Evolutionary conservation across 2,329 filamentous ascomycete species (phyloP), one percentile per base, ranked within the genome.

Genomic region (Neonectria neomacrospora): DNA sequence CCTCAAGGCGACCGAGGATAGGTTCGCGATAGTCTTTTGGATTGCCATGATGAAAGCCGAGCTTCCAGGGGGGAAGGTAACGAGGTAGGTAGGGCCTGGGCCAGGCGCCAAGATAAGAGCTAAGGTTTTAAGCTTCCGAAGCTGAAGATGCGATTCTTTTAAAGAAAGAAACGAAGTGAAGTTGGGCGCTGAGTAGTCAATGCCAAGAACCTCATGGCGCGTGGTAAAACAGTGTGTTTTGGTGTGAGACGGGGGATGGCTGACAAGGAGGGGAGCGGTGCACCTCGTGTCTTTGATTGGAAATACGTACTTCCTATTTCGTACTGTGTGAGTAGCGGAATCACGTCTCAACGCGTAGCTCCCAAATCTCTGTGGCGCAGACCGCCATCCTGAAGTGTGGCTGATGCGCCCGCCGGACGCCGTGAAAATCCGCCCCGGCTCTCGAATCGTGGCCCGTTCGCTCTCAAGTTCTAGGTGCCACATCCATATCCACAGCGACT

Each of bases 1-100:
- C 67, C 79, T 77, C 67, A 81, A 65, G n/a, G 73, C 71, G 39
- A 76, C 70, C 16, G 80, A 81, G 61, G 79, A 75, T 63, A 75
- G 65, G 68, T 74, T 75, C 37, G 79, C 73, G 44, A 75, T 60
- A 11, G 62, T 73, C 32, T 66, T 71, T 50, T 79, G 76, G 55
- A 77, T 45, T 37, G 73, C 70, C 76, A 78, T 78, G 39, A 55
- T 69, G 64, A 47, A 42, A 53, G 63, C 54, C 50, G 48, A 47
- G 45, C 50, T 54, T 57, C 56, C 48, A 63, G 58, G 65, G 50
- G 65, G 44, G 47, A 54, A 34, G 50, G 61, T 28, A 56, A 34
- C 37, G 20, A 45, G 58, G 55, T 1, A 37, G 58, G 61, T 54
- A 48, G 51, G 53, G 22, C 42, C 32, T 52, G 28, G 30, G 54